These are phyloP conservation scores for Hypericum androsaemum DNA, from an alignment of 345 rosid genomes.

Conservation along the genomic window DNA sequence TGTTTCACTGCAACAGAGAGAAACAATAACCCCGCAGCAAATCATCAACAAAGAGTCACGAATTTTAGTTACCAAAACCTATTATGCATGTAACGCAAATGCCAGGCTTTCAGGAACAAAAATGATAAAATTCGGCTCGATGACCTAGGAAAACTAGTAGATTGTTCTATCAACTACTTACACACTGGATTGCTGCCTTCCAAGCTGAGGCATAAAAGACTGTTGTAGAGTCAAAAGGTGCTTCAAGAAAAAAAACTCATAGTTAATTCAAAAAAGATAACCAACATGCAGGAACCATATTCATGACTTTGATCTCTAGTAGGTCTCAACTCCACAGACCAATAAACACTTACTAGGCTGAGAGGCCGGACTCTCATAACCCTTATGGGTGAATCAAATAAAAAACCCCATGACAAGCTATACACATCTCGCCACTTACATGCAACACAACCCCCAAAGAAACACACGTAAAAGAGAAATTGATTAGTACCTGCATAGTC, in stretches of 20 bases:
- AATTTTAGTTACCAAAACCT: not conserved
- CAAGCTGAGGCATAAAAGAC: slow-evolving; percentile 50
- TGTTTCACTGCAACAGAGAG: slow-evolving; percentile 37
- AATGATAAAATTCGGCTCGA: no score
- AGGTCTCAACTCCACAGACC: no score
- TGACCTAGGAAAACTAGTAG: not conserved
- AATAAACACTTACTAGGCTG: no score
- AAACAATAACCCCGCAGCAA: not conserved
- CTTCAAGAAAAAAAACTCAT: slow-evolving; percentile 22
- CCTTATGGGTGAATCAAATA: no score
- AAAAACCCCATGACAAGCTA: no score
- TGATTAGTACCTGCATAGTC: slow-evolving; percentile 43
- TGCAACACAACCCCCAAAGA: not conserved
- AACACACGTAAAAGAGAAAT: not conserved
- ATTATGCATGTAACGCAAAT: no score
- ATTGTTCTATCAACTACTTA: slow-evolving; percentile 25
- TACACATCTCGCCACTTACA: no score
- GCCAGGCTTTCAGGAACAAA: no score
- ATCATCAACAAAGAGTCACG: not conserved
- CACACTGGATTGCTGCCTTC: slow-evolving; percentile 47
- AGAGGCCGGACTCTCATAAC: no score
- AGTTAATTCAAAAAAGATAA: slow-evolving; percentile 3
- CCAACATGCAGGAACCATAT: not conserved
- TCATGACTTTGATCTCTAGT: not conserved
- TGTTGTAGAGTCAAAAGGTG: slow-evolving; percentile 56